Evolutionary conservation across 2,329 filamentous ascomycete genomes (phyloP).

Genomic region (Xylaria sp.): DNA sequence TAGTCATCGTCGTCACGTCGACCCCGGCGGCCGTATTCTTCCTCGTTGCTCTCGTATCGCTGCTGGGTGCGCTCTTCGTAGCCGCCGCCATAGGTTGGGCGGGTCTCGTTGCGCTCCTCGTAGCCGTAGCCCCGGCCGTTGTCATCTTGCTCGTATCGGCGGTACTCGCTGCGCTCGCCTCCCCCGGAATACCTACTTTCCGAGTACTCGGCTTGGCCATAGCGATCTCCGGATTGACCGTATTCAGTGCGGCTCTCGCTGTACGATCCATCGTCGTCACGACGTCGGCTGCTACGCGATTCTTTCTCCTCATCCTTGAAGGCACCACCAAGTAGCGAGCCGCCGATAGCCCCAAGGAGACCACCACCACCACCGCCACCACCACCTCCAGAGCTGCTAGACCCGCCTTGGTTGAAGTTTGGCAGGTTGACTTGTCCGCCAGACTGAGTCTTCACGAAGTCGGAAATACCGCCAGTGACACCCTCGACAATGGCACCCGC

Average conservation of each 20-base stretch:
- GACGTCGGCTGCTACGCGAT: conserved; percentile 54
- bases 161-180: conserved; percentile 61
- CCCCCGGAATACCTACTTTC: conserved; percentile 62
- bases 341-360: conserved; percentile 70
- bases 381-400: conserved; percentile 66
- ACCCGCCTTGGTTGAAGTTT: conserved; percentile 46
- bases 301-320: conserved; percentile 60
- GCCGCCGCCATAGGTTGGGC: conserved; percentile 53
- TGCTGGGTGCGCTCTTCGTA: conserved; percentile 63
- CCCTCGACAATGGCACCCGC: conserved; percentile 61
- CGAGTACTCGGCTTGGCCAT: conserved; percentile 63
- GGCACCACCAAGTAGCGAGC: conserved; percentile 65
- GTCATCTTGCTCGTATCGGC: conserved; percentile 62
- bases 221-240: conserved; percentile 58
- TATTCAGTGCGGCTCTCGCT: conserved; percentile 65
- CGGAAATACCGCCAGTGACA: conserved; percentile 56
- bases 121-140: conserved; percentile 56
- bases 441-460: conserved; percentile 50
- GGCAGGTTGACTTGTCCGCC: conserved; percentile 39
- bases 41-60: conserved; percentile 45
- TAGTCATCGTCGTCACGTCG: conserved; percentile 32
- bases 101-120: conserved; percentile 60
- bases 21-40: conserved; percentile 31
- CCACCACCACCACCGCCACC: too few species aligned
- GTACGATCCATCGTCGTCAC: conserved; percentile 63